Evolutionary conservation across 257 asterid species (phyloP).

Genomic region (Euphrasia confusa): DNA sequence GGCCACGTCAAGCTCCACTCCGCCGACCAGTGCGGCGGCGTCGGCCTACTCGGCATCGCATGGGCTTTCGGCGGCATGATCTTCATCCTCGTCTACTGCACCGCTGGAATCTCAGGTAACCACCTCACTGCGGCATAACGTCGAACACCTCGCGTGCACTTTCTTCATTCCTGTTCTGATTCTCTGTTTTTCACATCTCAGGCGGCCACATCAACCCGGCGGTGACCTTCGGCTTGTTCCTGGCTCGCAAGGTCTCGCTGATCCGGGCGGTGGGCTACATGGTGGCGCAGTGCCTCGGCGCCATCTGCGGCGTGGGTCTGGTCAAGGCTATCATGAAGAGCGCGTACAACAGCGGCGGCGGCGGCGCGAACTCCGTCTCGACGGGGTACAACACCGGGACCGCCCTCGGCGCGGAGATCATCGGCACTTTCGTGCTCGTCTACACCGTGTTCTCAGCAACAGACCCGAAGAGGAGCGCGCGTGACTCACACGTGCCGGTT

Average conservation of each 20-base stretch:
- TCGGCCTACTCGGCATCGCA: slow-evolving; percentile 69
- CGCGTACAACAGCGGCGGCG: slow-evolving; percentile 54
- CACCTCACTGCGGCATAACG: slow-evolving; percentile 27
- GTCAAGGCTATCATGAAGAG: slow-evolving; percentile 82
- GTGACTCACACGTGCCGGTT: slow-evolving; percentile 97
- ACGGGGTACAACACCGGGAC: slow-evolving; percentile 75
- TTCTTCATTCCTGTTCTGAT: neutral
- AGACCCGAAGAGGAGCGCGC: slow-evolving; percentile 91
- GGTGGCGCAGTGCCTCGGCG: slow-evolving; percentile 78
- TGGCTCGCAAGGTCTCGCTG: slow-evolving; percentile 87
- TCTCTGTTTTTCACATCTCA: neutral
- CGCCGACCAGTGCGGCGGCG: slow-evolving; percentile 61
- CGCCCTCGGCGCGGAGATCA: slow-evolving; percentile 88
- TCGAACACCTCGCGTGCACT: neutral
- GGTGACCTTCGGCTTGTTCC: slow-evolving; percentile 77
- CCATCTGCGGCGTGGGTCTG: slow-evolving; percentile 82
- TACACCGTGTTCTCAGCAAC: slow-evolving; percentile 98
- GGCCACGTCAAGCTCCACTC: slow-evolving; percentile 52
- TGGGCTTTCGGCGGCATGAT: slow-evolving; percentile 96
- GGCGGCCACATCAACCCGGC: slow-evolving; percentile 29
- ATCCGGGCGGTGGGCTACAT: slow-evolving; percentile 73
- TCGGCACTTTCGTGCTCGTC: slow-evolving; percentile 86
- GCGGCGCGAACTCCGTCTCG: slow-evolving; percentile 65
- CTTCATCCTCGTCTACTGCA: slow-evolving; percentile 83
- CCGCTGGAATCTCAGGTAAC: slow-evolving; percentile 79